Base-by-base conservation (phyloP, 345 rosid species). In the Turnera subulata region DNA sequence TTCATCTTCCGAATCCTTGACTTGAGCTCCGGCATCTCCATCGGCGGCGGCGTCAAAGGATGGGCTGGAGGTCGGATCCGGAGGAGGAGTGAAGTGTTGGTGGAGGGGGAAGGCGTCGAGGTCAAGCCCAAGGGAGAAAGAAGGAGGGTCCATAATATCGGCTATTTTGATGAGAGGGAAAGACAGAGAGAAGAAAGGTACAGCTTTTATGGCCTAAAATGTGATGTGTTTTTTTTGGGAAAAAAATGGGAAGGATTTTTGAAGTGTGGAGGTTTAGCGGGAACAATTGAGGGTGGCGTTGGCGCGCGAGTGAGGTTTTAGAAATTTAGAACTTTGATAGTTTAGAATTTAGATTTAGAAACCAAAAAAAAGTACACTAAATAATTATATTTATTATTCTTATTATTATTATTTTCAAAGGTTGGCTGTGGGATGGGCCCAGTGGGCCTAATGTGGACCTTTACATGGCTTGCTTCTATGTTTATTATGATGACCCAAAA, bases 61-160 rank as follows among this genome's bases (percentile, higher is more conserved):
- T 40, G 72, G 29, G 59, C 16, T 70, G 1, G 69, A 53, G 53
- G 62, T 42, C 21, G 58, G 50, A 17, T 51, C 24, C 4, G 14
- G 21, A 6, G 12, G 65, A 46, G 11, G 0, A 12, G 11, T 16
- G 59, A 18, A n/a, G 19, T 23, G 25, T 17, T 16, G 56, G 0
- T 16, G 29, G 12, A 16, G 19, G 18, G 64, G 50, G 12, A 15
- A 65, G 52, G 73, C 50, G 52, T 84, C 88, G 15, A 78, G 61
- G 56, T 89, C 98, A 25, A 84, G 70, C 22, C 92, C 95, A 66
- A 92, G 94, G 12, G 93, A 89, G 70, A 92, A 92, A 3, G 98
- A 86, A 8, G 99, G 99, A 25, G 86, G 82, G 43, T 77, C 96
- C n/a, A n/a, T n/a, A 24, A 83, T 66, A 35, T 81, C 79, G 29